Conservation (phyloP, 352 stramenopile species). For the Globisporangium megalacanthum region DNA sequence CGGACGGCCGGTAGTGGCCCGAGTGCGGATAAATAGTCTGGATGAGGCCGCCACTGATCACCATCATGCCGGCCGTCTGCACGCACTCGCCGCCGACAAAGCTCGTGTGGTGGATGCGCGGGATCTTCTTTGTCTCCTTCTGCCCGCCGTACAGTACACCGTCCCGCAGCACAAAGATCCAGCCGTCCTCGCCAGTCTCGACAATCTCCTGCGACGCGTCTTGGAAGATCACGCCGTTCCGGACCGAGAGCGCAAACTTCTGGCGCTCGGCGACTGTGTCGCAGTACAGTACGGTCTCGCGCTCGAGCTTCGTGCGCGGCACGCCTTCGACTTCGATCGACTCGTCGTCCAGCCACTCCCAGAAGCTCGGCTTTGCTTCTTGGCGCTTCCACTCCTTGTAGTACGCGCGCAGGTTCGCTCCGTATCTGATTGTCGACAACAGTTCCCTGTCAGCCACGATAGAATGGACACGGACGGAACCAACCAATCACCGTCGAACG, state of each 20-base stretch:
- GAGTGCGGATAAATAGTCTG: conserved; percentile 96
- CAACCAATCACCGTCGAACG: conserved; percentile 6
- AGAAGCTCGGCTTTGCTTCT: conserved; percentile 77
- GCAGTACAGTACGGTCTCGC: conserved; percentile 95
- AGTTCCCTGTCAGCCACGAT: conserved; percentile 19
- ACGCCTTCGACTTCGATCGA: conserved; percentile 84
- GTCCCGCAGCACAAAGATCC: conserved; percentile 97
- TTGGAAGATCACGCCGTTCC: conserved; percentile 60
- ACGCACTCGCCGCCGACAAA: conserved; percentile 97
- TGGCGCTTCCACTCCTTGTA: conserved; percentile 95
- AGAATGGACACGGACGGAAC: background rate
- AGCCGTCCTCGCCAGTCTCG: conserved; percentile 90
- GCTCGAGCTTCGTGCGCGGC: conserved; percentile 90
- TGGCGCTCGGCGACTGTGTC: conserved; percentile 84
- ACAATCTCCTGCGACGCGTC: conserved; percentile 70
- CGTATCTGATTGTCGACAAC: conserved; percentile 54
- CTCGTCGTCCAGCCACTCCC: conserved; percentile 86
- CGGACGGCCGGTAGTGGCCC: conserved; percentile 94
- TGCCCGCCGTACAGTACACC: conserved; percentile 91
- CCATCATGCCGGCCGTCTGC: conserved; percentile 95
- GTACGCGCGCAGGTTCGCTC: conserved; percentile 95
- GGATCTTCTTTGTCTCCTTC: conserved; percentile 92
- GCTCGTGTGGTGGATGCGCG: conserved; percentile 96
- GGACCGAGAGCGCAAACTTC: conserved; percentile 85
- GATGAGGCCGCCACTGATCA: conserved; percentile 89